phyloP scores from a whole-genome alignment of 2,329 filamentous ascomycete genomes.

The Pestalotiopsis sp. region DNA sequence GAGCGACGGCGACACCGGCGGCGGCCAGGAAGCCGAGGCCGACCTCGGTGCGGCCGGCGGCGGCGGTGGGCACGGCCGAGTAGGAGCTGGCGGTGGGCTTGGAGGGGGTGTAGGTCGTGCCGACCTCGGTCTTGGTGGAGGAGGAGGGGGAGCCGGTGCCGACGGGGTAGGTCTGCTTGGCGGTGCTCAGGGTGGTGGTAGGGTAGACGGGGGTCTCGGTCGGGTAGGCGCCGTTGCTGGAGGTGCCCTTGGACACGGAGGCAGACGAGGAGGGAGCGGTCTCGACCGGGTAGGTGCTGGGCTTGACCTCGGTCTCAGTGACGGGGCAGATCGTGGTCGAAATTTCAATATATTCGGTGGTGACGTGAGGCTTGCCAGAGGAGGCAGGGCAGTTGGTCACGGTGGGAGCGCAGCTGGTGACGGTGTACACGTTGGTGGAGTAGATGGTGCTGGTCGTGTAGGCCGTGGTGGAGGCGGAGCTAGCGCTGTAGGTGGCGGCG shows the following conservation, averaged over 20 bases:
- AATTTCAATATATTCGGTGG: slow-evolving; percentile 1
- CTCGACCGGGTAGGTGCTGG: background rate
- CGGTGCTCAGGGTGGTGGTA: slow-evolving; percentile 2
- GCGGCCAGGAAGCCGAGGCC: background rate
- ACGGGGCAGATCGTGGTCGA: slow-evolving; percentile 13
- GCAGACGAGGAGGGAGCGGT: background rate
- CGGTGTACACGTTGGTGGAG: slow-evolving; percentile 9
- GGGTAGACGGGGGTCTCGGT: slow-evolving; percentile 6
- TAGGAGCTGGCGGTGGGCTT: background rate
- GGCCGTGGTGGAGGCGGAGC: background rate
- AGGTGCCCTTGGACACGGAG: background rate
- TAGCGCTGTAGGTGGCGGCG: background rate
- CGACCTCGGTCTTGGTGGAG: slow-evolving; percentile 2
- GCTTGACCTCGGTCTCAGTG: background rate
- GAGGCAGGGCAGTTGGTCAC: slow-evolving; percentile 13
- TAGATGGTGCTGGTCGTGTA: background rate
- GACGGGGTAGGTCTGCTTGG: slow-evolving; percentile 5
- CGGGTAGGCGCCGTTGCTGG: background rate
- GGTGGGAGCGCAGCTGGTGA: slow-evolving; percentile 3
- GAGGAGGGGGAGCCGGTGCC: background rate
- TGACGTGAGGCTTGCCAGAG: slow-evolving; percentile 6
- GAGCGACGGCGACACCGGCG: background rate
- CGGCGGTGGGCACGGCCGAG: slow-evolving; percentile 2
- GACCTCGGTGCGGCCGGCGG: background rate
- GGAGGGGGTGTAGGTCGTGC: slow-evolving; percentile 7